phyloP scores from a whole-genome alignment of 257 asterid species.

The Eustoma russellianum region DNA sequence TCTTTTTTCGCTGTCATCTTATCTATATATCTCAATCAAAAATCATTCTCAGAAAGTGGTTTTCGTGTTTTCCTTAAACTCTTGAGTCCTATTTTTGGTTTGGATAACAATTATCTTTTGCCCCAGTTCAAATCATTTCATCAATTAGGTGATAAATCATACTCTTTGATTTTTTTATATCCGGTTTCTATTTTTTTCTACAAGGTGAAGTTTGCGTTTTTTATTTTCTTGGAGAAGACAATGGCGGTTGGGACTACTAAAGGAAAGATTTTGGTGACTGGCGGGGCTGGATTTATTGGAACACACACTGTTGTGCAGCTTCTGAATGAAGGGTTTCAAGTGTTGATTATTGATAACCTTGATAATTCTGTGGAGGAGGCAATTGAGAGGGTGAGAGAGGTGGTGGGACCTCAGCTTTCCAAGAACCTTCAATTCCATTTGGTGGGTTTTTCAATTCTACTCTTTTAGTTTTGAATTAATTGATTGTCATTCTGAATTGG shows the following conservation, averaged over 20 bases:
- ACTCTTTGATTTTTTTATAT: too few species aligned
- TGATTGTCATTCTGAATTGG: too few species aligned
- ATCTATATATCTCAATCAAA: too few species aligned
- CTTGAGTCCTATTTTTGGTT: too few species aligned
- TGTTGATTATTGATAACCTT: constrained; percentile 66
- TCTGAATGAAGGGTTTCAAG: constrained; percentile 62
- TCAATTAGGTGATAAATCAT: too few species aligned
- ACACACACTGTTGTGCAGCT: constrained; percentile 83
- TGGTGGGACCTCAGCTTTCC: constrained; percentile 57
- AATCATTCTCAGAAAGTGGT: too few species aligned
- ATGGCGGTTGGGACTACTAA: constrained; percentile 11
- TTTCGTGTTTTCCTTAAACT: too few species aligned
- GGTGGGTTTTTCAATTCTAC: constrained; percentile 25
- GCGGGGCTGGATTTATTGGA: constrained; percentile 97
- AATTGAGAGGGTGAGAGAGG: constrained; percentile 36
- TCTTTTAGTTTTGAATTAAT: not conserved
- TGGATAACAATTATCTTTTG: too few species aligned
- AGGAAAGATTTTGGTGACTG: constrained; percentile 63
- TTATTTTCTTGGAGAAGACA: constrained; percentile 1
- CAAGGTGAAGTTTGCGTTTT: not conserved
- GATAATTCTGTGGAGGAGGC: constrained; percentile 78
- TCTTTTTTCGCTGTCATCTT: too few species aligned
- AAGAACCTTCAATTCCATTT: constrained; percentile 53
- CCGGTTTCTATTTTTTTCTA: too few species aligned
- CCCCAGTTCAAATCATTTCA: too few species aligned